These are phyloP conservation scores for Cadophora luteo-olivacea DNA, from an alignment of 2,329 filamentous ascomycete genomes.

Conservation along the genomic window DNA sequence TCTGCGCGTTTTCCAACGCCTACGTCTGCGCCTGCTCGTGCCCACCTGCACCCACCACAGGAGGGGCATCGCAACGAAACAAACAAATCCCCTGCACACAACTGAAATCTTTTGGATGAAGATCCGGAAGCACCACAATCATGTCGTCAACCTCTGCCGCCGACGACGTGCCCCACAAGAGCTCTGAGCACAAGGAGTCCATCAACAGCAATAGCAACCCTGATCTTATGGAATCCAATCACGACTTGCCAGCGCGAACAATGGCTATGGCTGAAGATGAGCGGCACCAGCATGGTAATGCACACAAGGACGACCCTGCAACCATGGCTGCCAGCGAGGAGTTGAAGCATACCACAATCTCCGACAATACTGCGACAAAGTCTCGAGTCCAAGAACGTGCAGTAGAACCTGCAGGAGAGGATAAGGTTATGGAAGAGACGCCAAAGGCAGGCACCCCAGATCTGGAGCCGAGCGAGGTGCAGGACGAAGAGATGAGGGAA, in stretches of 20 bases:
- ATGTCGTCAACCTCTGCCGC: slow-evolving; percentile 37
- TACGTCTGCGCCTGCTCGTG: background rate
- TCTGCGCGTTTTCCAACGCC: slow-evolving; percentile 4
- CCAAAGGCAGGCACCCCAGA: slow-evolving; percentile 41
- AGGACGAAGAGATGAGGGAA: slow-evolving; percentile 53
- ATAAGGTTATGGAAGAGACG: slow-evolving; percentile 40
- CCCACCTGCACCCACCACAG: background rate
- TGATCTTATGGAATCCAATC: slow-evolving; percentile 39
- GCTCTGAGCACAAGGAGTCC: slow-evolving; percentile 24
- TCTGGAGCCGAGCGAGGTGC: slow-evolving; percentile 47
- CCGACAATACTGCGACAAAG: slow-evolving; percentile 50
- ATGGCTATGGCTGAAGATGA: slow-evolving; percentile 34
- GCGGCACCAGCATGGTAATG: slow-evolving; percentile 24
- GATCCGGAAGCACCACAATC: slow-evolving; percentile 24
- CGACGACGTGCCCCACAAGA: slow-evolving; percentile 29
- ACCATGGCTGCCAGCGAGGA: slow-evolving; percentile 69
- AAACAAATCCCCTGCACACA: slow-evolving; percentile 11
- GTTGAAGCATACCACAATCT: slow-evolving; percentile 69
- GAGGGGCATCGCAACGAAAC: slow-evolving; percentile 14
- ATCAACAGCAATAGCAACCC: slow-evolving; percentile 26
- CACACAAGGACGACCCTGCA: slow-evolving; percentile 61
- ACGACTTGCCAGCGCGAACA: slow-evolving; percentile 39
- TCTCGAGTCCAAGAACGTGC: slow-evolving; percentile 40
- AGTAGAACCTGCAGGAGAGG: slow-evolving; percentile 40
- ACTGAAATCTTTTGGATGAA: slow-evolving; percentile 27